Evolutionary conservation across 1,284 basidiomycete genomes (phyloP).

Genomic region (Cutaneotrichosporon daszewskae): DNA sequence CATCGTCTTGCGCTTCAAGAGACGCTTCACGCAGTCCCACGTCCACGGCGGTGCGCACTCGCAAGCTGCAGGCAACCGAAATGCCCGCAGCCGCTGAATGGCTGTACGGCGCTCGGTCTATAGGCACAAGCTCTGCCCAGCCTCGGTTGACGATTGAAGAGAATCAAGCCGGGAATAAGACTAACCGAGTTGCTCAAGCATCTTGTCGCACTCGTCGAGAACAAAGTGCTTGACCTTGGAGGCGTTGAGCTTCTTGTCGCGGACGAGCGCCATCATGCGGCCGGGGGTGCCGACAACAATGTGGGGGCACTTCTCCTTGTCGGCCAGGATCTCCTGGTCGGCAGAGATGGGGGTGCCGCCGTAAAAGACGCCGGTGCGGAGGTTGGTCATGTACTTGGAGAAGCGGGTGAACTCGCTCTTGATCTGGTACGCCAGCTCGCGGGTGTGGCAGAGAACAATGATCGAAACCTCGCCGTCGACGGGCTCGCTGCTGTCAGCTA

Average conservation of each 20-base stretch:
- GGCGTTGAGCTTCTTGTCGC: slow-evolving; percentile 88
- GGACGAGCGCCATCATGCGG: slow-evolving; percentile 81
- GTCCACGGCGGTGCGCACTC: too few relatives aligned
- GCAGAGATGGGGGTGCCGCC: slow-evolving; percentile 93
- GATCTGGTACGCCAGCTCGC: slow-evolving; percentile 99
- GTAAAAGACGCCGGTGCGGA: slow-evolving; percentile 95
- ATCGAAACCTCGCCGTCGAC: slow-evolving; percentile 97
- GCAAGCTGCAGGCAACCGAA: slow-evolving; percentile 2
- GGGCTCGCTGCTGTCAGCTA: slow-evolving; percentile 58
- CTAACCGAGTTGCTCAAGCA: slow-evolving; percentile 99
- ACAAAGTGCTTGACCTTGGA: slow-evolving; percentile 98
- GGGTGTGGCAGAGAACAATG: slow-evolving; percentile 96
- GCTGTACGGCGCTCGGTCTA: background rate
- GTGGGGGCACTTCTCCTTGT: slow-evolving; percentile 97
- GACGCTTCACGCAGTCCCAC: too few relatives aligned
- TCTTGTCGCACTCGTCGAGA: slow-evolving; percentile 99
- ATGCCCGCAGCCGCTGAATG: background rate
- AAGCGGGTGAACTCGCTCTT: slow-evolving; percentile 99
- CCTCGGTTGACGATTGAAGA: slow-evolving; percentile 4
- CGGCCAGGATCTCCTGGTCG: slow-evolving; percentile 88
- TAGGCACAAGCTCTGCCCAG: too few relatives aligned
- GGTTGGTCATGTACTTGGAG: slow-evolving; percentile 99
- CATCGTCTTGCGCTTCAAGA: background rate
- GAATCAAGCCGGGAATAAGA: slow-evolving; percentile 38
- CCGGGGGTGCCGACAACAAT: slow-evolving; percentile 98